phyloP scores from a whole-genome alignment of 352 stramenopile genomes.

The Phytophthora macrochlamydospora region DNA sequence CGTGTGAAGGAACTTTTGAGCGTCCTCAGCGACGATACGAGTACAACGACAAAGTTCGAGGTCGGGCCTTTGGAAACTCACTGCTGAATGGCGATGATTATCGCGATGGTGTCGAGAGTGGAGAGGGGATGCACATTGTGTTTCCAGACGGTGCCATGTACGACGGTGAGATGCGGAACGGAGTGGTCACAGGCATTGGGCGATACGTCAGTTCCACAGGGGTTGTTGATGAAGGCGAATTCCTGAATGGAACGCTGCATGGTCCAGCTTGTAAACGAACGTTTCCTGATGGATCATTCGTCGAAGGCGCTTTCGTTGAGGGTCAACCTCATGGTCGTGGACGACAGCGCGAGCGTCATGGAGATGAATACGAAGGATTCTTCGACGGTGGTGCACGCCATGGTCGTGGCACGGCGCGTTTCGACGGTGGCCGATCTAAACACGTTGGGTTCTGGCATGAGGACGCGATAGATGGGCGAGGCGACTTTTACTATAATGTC shows the following conservation, averaged over 20 bases:
- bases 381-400: constrained; percentile 59
- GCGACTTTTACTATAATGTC: constrained; percentile 57
- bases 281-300: constrained; percentile 52
- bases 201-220: constrained; percentile 67
- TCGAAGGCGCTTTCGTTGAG: constrained; percentile 53
- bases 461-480: constrained; percentile 62
- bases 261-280: constrained; percentile 47
- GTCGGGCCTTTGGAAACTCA: constrained; percentile 38
- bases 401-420: constrained; percentile 46
- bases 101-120: constrained; percentile 52
- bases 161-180: constrained; percentile 70
- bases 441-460: constrained; percentile 74
- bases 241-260: constrained; percentile 62
- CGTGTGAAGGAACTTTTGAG: constrained; percentile 49
- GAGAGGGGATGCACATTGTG: constrained; percentile 46
- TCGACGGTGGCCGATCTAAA: constrained; percentile 41
- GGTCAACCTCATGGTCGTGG: constrained; percentile 56
- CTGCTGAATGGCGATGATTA: constrained; percentile 60
- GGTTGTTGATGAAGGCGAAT: constrained; percentile 67
- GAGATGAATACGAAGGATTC: constrained; percentile 65
- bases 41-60: constrained; percentile 45
- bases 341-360: constrained; percentile 40
- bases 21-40: constrained; percentile 47
- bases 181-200: constrained; percentile 55
- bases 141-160: constrained; percentile 73